These are phyloP conservation scores for Toxoplasma gondii DNA, from an alignment of 169 alveolate species.

Conservation along the genomic window DNA sequence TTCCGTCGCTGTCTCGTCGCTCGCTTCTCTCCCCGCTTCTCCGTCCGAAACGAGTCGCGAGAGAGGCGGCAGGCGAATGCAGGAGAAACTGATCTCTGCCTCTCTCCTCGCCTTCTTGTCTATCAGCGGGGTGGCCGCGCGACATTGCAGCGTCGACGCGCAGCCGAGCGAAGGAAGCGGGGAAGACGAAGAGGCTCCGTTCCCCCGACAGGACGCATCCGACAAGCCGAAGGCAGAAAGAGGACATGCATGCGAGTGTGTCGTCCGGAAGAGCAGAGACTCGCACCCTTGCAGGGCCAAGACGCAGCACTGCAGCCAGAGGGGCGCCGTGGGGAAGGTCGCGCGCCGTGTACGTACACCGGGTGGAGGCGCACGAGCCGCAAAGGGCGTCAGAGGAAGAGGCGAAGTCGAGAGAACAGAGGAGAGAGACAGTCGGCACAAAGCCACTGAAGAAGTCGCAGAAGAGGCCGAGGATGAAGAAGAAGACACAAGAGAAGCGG, in stretches of 20 bases:
- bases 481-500: background rate
- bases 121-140: background rate
- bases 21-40: background rate
- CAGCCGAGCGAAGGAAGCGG: background rate
- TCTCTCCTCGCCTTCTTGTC: background rate
- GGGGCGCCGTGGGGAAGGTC: background rate
- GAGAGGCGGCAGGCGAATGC: background rate
- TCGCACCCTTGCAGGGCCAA: conserved; percentile 22
- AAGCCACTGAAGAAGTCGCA: background rate
- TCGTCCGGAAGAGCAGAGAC: background rate
- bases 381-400: background rate
- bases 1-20: background rate
- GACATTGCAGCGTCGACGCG: background rate
- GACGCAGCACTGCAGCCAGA: conserved; percentile 36
- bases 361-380: background rate
- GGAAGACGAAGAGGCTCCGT: background rate
- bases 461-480: background rate
- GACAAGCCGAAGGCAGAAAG: background rate
- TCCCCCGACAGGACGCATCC: too few relatives aligned
- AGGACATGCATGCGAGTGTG: background rate
- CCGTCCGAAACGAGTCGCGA: background rate
- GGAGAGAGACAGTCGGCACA: background rate
- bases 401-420: background rate
- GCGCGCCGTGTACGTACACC: too few relatives aligned
- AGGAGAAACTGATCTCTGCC: background rate